Conservation (phyloP, 2,329 filamentous ascomycete species). For the Claviceps africana region DNA sequence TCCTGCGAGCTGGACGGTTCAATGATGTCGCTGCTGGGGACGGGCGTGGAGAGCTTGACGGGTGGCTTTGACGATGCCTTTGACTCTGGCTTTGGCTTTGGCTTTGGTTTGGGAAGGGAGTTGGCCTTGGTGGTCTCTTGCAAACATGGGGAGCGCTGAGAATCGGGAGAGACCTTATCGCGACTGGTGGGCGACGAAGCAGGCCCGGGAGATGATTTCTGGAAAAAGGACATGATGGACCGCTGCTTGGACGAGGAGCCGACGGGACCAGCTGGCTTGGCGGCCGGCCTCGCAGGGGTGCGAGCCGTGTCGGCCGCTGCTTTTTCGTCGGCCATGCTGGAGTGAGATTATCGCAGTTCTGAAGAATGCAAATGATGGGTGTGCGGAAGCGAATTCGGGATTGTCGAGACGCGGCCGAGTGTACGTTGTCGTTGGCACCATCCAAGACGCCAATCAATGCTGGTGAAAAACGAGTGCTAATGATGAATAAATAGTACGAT, state of each 20-base stretch:
- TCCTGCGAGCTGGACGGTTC: conserved; percentile 57
- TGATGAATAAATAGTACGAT: not conserved
- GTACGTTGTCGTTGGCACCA: not conserved
- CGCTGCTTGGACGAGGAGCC: conserved; percentile 26
- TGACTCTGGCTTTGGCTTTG: conserved; percentile 20
- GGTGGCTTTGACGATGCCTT: conserved; percentile 29
- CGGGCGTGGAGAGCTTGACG: conserved; percentile 44
- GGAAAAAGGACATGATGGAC: conserved; percentile 31
- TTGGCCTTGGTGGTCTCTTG: conserved; percentile 29
- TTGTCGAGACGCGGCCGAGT: not conserved
- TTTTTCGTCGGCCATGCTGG: conserved; percentile 4
- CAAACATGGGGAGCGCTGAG: conserved; percentile 20
- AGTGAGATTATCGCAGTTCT: not conserved
- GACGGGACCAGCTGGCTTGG: conserved; percentile 3
- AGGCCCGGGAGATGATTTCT: conserved; percentile 24
- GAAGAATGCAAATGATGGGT: not conserved
- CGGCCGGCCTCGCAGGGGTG: conserved; percentile 3
- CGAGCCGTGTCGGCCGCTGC: conserved; percentile 2
- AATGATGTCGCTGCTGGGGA: conserved; percentile 65
- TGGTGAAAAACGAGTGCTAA: not conserved
- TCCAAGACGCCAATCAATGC: not conserved
- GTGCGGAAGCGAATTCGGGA: not conserved
- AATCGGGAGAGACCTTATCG: conserved; percentile 19
- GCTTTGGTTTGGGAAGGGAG: conserved; percentile 18
- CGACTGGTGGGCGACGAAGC: conserved; percentile 19